Evolutionary conservation across 2,329 filamentous ascomycete species (phyloP).

Genomic region (Dothiorella sarmentorum): DNA sequence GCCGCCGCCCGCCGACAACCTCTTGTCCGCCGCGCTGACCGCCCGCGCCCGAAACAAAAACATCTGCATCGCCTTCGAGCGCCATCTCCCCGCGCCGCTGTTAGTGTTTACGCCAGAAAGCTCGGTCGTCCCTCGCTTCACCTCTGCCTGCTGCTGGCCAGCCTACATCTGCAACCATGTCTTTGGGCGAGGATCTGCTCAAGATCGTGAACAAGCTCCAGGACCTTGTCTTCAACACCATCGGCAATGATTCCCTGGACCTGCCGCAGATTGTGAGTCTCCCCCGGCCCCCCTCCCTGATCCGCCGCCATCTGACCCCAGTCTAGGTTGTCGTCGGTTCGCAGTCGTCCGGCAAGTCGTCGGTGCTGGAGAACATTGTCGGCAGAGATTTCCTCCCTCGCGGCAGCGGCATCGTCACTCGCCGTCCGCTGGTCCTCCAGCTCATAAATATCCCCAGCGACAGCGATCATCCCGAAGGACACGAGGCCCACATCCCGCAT

Average conservation of each 20-base stretch:
- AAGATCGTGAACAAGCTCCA: slow-evolving; percentile 97
- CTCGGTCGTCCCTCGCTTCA: background rate
- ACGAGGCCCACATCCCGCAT: slow-evolving; percentile 68
- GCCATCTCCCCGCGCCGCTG: slow-evolving; percentile 11
- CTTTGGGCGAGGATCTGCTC: slow-evolving; percentile 92
- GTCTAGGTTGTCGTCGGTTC: slow-evolving; percentile 92
- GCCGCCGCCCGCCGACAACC: background rate
- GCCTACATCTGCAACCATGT: slow-evolving; percentile 62
- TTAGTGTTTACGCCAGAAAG: slow-evolving; percentile 9
- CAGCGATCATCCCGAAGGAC: slow-evolving; percentile 62
- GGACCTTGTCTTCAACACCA: slow-evolving; percentile 98
- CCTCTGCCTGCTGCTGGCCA: slow-evolving; percentile 7
- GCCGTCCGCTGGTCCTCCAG: slow-evolving; percentile 90
- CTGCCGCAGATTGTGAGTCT: slow-evolving; percentile 96
- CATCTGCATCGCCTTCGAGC: slow-evolving; percentile 10
- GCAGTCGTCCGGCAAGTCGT: slow-evolving; percentile 97
- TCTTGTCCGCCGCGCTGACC: slow-evolving; percentile 9
- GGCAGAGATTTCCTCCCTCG: slow-evolving; percentile 95
- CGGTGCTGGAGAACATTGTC: slow-evolving; percentile 97
- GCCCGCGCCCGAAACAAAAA: slow-evolving; percentile 16
- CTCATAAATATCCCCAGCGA: slow-evolving; percentile 90
- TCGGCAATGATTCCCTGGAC: slow-evolving; percentile 96
- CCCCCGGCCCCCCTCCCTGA: slow-evolving; percentile 34
- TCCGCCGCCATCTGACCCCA: slow-evolving; percentile 22
- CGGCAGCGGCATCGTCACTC: slow-evolving; percentile 93